Evolutionary conservation across 495 filamentous ascomycete species (phyloP).

Genomic region (Hypoxylon lienhwacheense): DNA sequence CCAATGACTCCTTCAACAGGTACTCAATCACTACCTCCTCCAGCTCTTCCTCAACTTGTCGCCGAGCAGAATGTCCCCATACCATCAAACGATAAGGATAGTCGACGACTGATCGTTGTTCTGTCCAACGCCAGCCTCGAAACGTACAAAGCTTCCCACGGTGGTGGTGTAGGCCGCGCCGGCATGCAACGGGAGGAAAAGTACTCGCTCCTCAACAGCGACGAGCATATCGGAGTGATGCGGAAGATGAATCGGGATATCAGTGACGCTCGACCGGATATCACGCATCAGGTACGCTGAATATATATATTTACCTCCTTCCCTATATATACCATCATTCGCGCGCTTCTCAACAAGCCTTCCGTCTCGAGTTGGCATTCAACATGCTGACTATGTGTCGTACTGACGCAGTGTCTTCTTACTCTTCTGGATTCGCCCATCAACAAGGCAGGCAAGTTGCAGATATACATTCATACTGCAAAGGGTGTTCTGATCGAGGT

Average conservation of each 20-base stretch:
- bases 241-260: conserved; percentile 99
- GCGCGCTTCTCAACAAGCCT: conserved; percentile 22
- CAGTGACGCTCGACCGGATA: conserved; percentile 95
- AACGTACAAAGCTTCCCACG: conserved; percentile 85
- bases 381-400: conserved; percentile 42
- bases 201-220: conserved; percentile 94
- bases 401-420: conserved; percentile 77
- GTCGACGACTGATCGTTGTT: conserved; percentile 89
- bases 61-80: conserved; percentile 92
- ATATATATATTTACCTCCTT: too few species aligned
- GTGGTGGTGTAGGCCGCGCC: conserved; percentile 58
- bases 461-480: conserved; percentile 97
- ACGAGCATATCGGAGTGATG: conserved; percentile 98
- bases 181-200: conserved; percentile 81
- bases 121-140: conserved; percentile 96
- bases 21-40: conserved; percentile 93
- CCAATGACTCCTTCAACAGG: conserved; percentile 42
- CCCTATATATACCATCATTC: conserved; percentile 1
- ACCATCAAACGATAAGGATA: conserved; percentile 79
- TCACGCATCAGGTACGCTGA: conserved; percentile 84
- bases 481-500: conserved; percentile 98
- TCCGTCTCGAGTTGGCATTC: conserved; percentile 40
- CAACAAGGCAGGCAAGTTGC: conserved; percentile 95
- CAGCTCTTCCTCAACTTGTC: conserved; percentile 82
- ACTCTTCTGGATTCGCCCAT: conserved; percentile 96